These are phyloP conservation scores for Diaporthe batatas DNA, from an alignment of 2,329 filamentous ascomycete species.

Conservation along the genomic window DNA sequence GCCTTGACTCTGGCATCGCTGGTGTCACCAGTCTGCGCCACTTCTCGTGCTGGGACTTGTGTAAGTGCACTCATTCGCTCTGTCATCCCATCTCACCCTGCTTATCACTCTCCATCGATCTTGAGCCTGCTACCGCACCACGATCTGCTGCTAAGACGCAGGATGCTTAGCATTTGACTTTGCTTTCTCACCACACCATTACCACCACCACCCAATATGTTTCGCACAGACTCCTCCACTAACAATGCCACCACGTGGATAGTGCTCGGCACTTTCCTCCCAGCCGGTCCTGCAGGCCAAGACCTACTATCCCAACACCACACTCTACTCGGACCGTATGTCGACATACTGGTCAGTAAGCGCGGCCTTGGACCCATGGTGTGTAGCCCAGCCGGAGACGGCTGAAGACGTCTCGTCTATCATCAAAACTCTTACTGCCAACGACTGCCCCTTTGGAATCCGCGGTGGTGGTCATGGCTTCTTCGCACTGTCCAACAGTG, in stretches of 20 bases:
- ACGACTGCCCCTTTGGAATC: slow-evolving; percentile 53
- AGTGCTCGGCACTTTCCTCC: slow-evolving; percentile 49
- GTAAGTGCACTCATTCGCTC: not conserved
- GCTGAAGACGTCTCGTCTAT: slow-evolving; percentile 53
- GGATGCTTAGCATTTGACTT: not conserved
- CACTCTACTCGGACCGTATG: slow-evolving; percentile 49
- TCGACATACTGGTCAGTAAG: slow-evolving; percentile 54
- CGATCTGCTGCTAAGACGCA: not conserved
- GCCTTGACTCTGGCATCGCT: slow-evolving; percentile 16
- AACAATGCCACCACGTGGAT: not conserved
- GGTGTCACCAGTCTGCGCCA: not conserved
- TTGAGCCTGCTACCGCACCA: not conserved
- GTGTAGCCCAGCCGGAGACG: slow-evolving; percentile 52
- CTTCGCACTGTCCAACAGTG: slow-evolving; percentile 50
- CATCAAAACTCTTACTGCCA: slow-evolving; percentile 50
- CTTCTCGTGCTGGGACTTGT: not conserved
- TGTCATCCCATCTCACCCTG: not conserved
- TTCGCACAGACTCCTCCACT: slow-evolving; percentile 15
- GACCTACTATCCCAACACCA: slow-evolving; percentile 48
- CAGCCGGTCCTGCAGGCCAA: slow-evolving; percentile 47
- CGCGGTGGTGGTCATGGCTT: slow-evolving; percentile 54
- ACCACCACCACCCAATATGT: not conserved
- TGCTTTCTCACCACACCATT: not conserved
- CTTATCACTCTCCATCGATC: not conserved
- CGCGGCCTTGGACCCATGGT: slow-evolving; percentile 53